These are phyloP conservation scores for Talaromyces wortmannii DNA, from an alignment of 495 filamentous ascomycete genomes.

Conservation along the genomic window DNA sequence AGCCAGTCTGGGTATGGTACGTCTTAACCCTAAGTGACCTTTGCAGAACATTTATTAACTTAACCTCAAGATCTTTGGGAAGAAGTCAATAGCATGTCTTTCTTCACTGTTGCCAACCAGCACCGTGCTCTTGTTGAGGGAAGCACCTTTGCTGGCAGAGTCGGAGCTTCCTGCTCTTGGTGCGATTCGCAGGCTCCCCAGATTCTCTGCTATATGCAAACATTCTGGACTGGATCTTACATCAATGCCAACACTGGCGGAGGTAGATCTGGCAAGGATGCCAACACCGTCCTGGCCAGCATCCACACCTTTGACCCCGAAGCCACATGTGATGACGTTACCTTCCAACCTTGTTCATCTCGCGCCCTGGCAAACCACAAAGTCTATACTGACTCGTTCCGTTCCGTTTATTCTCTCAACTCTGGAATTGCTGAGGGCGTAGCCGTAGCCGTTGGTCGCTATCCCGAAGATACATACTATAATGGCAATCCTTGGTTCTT, in stretches of 20 bases:
- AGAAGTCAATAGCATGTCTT: constrained; percentile 54
- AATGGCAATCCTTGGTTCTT: constrained; percentile 52
- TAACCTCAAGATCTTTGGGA: constrained; percentile 57
- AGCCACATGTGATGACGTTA: constrained; percentile 39
- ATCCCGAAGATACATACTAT: constrained; percentile 62
- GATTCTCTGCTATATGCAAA: constrained; percentile 41
- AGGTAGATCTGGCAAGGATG: constrained; percentile 38
- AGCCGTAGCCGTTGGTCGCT: constrained; percentile 60
- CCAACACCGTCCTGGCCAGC: constrained; percentile 37
- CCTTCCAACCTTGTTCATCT: constrained; percentile 44
- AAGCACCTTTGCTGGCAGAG: constrained; percentile 41
- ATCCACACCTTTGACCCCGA: constrained; percentile 41
- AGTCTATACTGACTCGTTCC: constrained; percentile 41
- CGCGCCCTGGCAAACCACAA: constrained; percentile 44
- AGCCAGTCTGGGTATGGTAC: constrained; percentile 23
- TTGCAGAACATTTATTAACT: not conserved
- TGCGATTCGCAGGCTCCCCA: constrained; percentile 44
- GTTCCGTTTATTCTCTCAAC: constrained; percentile 38
- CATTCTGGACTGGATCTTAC: constrained; percentile 37
- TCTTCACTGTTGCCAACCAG: constrained; percentile 55
- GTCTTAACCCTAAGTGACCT: not conserved
- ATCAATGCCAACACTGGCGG: constrained; percentile 35
- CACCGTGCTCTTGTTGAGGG: constrained; percentile 57
- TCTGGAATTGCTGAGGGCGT: constrained; percentile 28
- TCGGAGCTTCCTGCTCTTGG: constrained; percentile 32